phyloP scores from a whole-genome alignment of 352 stramenopile species.

The Globisporangium acanthophoron region DNA sequence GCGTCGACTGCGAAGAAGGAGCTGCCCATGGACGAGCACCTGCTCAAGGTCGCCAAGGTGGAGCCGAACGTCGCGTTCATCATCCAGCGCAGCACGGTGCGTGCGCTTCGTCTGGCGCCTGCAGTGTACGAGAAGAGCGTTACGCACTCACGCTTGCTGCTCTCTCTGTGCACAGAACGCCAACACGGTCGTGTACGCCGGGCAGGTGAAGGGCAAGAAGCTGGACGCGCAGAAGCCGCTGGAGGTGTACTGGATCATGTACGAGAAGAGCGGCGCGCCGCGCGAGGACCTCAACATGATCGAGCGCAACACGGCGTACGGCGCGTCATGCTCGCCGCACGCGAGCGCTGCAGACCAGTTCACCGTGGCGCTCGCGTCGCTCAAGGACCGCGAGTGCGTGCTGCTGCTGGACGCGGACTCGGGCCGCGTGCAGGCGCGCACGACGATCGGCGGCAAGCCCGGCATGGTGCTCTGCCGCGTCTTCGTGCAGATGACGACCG shows the following conservation, averaged over 20 bases:
- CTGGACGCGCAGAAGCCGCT: constrained; percentile 61
- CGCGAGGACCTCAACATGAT: constrained; percentile 83
- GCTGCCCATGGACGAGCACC: constrained; percentile 62
- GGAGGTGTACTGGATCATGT: constrained; percentile 85
- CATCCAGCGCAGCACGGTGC: constrained; percentile 82
- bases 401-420: constrained; percentile 45
- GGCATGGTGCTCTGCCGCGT: constrained; percentile 67
- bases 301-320: constrained; percentile 80
- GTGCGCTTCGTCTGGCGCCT: constrained; percentile 7
- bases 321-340: constrained; percentile 37
- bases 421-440: constrained; percentile 54
- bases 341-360: constrained; percentile 34
- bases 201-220: constrained; percentile 22
- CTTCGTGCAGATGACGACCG: constrained; percentile 80
- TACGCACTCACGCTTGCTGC: no score
- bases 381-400: constrained; percentile 64
- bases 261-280: constrained; percentile 63
- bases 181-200: constrained; percentile 85
- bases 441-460: constrained; percentile 61
- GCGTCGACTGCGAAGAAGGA: constrained; percentile 17
- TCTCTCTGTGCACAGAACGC: constrained; percentile 25
- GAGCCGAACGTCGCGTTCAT: constrained; percentile 81
- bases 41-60: constrained; percentile 58
- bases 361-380: constrained; percentile 43
- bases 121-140: background rate